Evolutionary conservation across 1,139 yeast species (phyloP).

Genomic region (Pichia norvegensis): DNA sequence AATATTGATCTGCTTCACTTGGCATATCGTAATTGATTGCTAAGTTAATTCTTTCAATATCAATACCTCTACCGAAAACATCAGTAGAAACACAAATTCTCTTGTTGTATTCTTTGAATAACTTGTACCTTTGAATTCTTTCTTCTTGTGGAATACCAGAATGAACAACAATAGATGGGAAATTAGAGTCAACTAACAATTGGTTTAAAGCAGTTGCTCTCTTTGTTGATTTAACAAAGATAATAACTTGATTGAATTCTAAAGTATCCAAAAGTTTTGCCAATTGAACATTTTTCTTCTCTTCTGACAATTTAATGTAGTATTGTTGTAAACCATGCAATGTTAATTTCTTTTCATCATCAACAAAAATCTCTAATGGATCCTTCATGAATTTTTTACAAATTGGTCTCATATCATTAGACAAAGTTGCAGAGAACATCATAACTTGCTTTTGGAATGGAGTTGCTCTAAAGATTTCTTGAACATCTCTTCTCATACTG

Average conservation of each 20-base stretch:
- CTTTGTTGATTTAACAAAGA: conserved; percentile 84
- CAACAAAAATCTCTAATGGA: conserved; percentile 95
- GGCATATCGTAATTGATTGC: conserved; percentile 95
- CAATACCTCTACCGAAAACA: conserved; percentile 99
- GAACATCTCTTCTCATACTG: conserved; percentile 96
- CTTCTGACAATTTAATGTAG: conserved; percentile 81
- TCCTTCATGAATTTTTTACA: conserved; percentile 98
- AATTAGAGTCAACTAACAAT: conserved; percentile 84
- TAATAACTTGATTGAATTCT: conserved; percentile 97
- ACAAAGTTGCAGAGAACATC: conserved; percentile 97
- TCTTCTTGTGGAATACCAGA: conserved; percentile 96
- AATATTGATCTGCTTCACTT: conserved; percentile 90
- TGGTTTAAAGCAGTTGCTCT: conserved; percentile 92
- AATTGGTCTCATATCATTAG: conserved; percentile 91
- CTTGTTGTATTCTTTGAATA: conserved; percentile 95
- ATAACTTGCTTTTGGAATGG: conserved; percentile 98
- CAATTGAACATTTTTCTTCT: conserved; percentile 88
- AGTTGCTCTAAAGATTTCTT: conserved; percentile 94
- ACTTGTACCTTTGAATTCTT: conserved; percentile 93
- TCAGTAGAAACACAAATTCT: conserved; percentile 98
- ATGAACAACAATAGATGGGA: conserved; percentile 97
- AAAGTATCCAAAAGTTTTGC: conserved; percentile 88
- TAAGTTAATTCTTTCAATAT: conserved; percentile 95
- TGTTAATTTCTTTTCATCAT: conserved; percentile 95
- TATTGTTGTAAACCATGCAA: conserved; percentile 97